Percentiles rank a stretch among this genome's conserved stretches.
phyloP scores from a whole-genome alignment of 345 rosid species.

The Syzygium jambos region DNA sequence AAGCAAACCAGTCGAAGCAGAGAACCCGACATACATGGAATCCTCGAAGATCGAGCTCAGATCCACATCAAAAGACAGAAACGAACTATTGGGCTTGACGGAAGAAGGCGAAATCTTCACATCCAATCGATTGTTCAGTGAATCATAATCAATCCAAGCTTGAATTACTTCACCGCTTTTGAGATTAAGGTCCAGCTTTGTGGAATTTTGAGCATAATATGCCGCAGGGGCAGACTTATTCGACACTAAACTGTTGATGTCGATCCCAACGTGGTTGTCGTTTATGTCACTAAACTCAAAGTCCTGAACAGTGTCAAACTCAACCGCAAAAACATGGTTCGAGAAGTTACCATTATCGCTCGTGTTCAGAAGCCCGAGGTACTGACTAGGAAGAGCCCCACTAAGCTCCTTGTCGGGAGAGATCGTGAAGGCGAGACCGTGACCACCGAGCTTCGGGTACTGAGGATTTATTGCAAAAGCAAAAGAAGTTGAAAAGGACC shows the following conservation, averaged over 20 bases:
- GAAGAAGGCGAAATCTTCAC: conserved; percentile 65
- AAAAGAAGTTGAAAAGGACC: conserved; percentile 79
- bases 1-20: conserved; percentile 79
- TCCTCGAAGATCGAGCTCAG: conserved; percentile 45
- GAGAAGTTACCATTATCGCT: conserved; percentile 34
- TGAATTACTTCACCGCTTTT: conserved; percentile 44
- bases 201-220: conserved; percentile 31
- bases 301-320: conserved; percentile 73
- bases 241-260: conserved; percentile 56
- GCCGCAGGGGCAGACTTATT: conserved; percentile 47
- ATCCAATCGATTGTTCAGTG: conserved; percentile 37
- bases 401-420: conserved; percentile 36
- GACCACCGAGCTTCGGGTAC: conserved; percentile 65
- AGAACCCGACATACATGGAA: conserved; percentile 78
- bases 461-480: conserved; percentile 67
- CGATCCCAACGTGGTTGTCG: conserved; percentile 82
- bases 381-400: conserved; percentile 60
- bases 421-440: conserved; percentile 72
- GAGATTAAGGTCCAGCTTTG: conserved; percentile 26
- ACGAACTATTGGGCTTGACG: conserved; percentile 39
- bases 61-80: conserved; percentile 58
- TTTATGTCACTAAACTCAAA: conserved; percentile 57
- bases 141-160: conserved; percentile 90
- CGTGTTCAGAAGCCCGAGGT: conserved; percentile 54
- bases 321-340: conserved; percentile 69